Percentiles rank a stretch among this genome's conserved stretches.
These are phyloP conservation scores for Umbelopsis ramanniana DNA, from an alignment of 192 early-diverging fungal species.

Conservation along the genomic window DNA sequence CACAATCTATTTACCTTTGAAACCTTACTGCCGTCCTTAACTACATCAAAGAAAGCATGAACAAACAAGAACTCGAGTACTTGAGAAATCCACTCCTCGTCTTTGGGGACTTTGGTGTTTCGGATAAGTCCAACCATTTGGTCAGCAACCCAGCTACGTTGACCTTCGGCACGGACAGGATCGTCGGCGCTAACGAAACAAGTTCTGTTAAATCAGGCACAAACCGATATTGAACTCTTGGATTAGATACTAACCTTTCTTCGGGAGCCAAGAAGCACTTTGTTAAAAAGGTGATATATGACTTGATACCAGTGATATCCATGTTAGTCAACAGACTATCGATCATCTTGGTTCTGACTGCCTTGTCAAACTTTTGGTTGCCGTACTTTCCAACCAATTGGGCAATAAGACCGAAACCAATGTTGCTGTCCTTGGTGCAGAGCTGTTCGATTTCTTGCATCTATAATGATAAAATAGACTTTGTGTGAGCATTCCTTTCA, in stretches of 20 bases:
- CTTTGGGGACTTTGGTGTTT: conserved; percentile 74
- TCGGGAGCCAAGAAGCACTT: conserved; percentile 65
- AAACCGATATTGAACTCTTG: background rate
- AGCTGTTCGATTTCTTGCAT: conserved; percentile 17
- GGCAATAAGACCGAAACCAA: conserved; percentile 77
- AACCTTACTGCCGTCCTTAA: conserved; percentile 46
- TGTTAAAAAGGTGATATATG: conserved; percentile 78
- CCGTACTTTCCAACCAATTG: conserved; percentile 83
- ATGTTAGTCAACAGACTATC: conserved; percentile 76
- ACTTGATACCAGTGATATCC: conserved; percentile 65
- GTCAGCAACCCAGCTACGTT: conserved; percentile 80
- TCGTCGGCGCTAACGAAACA: conserved; percentile 33
- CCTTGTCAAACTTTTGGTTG: conserved; percentile 65
- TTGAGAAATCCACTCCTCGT: conserved; percentile 70
- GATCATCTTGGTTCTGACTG: conserved; percentile 79
- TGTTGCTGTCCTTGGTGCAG: conserved; percentile 27
- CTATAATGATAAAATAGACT: background rate
- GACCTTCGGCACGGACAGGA: conserved; percentile 50
- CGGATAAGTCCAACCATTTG: conserved; percentile 80
- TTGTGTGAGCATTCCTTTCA: background rate
- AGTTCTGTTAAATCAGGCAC: conserved; percentile 14
- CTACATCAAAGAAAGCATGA: conserved; percentile 73
- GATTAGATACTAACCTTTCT: conserved; percentile 9
- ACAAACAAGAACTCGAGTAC: conserved; percentile 73
- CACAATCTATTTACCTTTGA: conserved; percentile 35